These are phyloP conservation scores for Tothia fuscella DNA, from an alignment of 2,329 filamentous ascomycete genomes.

Conservation along the genomic window DNA sequence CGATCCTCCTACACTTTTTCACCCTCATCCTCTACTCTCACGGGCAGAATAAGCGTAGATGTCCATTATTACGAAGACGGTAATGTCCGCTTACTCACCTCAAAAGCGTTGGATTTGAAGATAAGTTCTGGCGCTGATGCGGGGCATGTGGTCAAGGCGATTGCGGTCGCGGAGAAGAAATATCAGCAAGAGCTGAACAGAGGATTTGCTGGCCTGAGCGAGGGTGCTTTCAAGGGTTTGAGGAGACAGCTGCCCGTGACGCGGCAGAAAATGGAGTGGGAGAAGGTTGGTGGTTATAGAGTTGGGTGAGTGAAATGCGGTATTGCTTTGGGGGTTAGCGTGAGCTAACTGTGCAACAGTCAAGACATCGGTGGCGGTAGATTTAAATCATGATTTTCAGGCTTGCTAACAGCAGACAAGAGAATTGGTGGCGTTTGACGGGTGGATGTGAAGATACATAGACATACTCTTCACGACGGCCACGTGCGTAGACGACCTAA, in stretches of 20 bases:
- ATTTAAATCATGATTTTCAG: too few relatives aligned
- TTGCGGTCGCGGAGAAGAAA: conserved; percentile 70
- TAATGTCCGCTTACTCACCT: conserved; percentile 87
- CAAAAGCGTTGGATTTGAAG: conserved; percentile 56
- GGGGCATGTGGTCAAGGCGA: conserved; percentile 61
- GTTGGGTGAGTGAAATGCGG: conserved; percentile 37
- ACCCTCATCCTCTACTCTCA: conserved; percentile 54
- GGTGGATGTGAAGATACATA: too few relatives aligned
- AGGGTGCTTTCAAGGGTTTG: conserved; percentile 89
- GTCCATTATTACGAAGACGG: conserved; percentile 99
- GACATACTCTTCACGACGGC: too few relatives aligned
- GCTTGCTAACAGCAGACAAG: too few relatives aligned
- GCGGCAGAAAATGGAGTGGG: conserved; percentile 98
- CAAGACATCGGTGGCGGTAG: conserved; percentile 41
- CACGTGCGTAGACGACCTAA: too few relatives aligned
- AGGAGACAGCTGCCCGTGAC: conserved; percentile 90
- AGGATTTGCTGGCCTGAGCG: conserved; percentile 76
- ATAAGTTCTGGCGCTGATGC: conserved; percentile 48
- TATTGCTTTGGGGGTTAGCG: conserved; percentile 1
- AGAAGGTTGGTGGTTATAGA: conserved; percentile 89
- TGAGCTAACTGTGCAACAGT: conserved; percentile 24
- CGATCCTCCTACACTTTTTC: conserved; percentile 75
- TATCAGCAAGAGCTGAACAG: conserved; percentile 95
- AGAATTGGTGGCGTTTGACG: too few relatives aligned
- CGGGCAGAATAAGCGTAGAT: conserved; percentile 78